Conservation (phyloP, 2,329 filamentous ascomycete genomes). For the Colletotrichum neosansevieriae region DNA sequence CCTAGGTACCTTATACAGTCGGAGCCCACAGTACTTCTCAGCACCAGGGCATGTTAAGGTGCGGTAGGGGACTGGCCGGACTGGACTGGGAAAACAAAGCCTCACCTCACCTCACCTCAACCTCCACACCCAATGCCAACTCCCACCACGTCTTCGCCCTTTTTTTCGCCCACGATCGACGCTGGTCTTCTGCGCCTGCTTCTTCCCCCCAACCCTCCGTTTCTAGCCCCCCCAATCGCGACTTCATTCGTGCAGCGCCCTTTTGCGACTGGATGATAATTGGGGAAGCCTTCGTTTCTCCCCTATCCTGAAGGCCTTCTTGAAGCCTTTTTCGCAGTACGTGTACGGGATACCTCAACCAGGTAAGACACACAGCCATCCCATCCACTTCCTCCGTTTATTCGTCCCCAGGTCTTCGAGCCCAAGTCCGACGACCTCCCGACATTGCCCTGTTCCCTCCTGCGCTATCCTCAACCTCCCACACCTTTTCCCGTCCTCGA, state of each 20-base stretch:
- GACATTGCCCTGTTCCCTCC: neutral
- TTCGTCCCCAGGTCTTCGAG: conserved; percentile 26
- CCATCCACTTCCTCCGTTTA: conserved; percentile 26
- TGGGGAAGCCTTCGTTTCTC: conserved; percentile 36
- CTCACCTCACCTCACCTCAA: conserved; percentile 50
- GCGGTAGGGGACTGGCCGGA: conserved; percentile 30
- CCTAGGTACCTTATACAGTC: no score
- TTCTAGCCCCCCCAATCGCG: conserved; percentile 53
- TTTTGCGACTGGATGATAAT: conserved; percentile 33
- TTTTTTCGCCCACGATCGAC: conserved; percentile 43
- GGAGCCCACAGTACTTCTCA: neutral
- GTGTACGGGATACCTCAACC: conserved; percentile 20
- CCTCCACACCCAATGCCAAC: conserved; percentile 46
- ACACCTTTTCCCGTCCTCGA: neutral
- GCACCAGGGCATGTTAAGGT: conserved; percentile 5
- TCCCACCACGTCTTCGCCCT: conserved; percentile 47
- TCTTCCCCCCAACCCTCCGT: conserved; percentile 47
- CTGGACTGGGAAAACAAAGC: conserved; percentile 53
- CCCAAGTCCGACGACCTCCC: conserved; percentile 16
- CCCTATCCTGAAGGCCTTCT: conserved; percentile 16
- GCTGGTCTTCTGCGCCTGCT: conserved; percentile 42
- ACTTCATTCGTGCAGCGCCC: conserved; percentile 48
- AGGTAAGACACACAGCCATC: conserved; percentile 39
- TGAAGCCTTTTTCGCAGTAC: conserved; percentile 29
- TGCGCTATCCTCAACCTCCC: neutral